Evolutionary conservation across 306 rosid species (phyloP).

Genomic region (Aeschynomene evenia): DNA sequence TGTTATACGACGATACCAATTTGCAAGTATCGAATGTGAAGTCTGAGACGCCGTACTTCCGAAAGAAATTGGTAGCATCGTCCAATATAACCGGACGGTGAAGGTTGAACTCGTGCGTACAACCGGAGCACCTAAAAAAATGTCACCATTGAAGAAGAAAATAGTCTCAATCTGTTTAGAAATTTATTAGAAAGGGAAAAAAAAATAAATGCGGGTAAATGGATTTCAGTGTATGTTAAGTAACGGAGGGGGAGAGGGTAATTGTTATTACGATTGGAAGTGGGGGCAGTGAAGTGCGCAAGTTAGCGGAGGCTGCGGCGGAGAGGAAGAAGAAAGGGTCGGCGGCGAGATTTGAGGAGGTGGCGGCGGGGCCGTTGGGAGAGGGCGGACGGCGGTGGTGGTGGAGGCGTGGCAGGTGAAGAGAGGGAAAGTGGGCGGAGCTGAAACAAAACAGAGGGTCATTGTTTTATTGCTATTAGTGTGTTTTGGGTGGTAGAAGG

Average conservation of each 20-base stretch:
- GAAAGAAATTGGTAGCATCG: constrained; percentile 76
- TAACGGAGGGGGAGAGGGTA: neutral
- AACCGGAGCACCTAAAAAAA: constrained; percentile 78
- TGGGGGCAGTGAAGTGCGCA: constrained; percentile 85
- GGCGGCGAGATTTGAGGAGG: constrained; percentile 36
- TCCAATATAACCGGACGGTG: constrained; percentile 79
- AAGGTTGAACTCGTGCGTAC: constrained; percentile 81
- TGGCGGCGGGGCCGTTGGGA: constrained; percentile 22
- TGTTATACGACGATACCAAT: constrained; percentile 45
- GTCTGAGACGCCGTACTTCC: constrained; percentile 56
- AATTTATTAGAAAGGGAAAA: neutral
- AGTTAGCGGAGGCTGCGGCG: constrained; percentile 47
- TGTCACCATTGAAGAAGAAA: neutral
- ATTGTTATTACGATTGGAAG: constrained; percentile 75
- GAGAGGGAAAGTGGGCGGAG: constrained; percentile 46
- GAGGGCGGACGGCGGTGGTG: constrained; percentile 31
- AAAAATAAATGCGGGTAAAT: neutral
- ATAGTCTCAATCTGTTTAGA: neutral
- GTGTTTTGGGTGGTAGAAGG: neutral
- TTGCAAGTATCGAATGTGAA: constrained; percentile 79
- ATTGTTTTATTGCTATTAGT: neutral
- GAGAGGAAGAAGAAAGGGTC: constrained; percentile 39
- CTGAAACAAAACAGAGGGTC: constrained; percentile 53
- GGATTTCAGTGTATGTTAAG: neutral
- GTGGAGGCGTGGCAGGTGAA: constrained; percentile 56